A percentile compares a stretch with the other conserved stretches of the same genome.
phyloP scores from a whole-genome alignment of 2,329 filamentous ascomycete species.

The Aureobasidium sp. region DNA sequence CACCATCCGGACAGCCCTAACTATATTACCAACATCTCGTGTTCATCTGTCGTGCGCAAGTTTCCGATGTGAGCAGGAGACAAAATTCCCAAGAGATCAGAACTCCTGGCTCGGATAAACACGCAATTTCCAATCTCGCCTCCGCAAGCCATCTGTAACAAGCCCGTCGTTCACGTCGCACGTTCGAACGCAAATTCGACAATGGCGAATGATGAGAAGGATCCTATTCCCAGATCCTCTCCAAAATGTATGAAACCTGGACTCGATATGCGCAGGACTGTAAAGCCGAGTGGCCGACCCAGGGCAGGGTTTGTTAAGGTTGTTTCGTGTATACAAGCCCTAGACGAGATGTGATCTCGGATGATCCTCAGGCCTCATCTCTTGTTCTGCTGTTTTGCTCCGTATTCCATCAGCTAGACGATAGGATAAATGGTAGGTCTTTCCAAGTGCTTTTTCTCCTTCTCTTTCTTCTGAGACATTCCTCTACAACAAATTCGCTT shows the following conservation, averaged over 20 bases:
- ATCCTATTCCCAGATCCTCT: no score
- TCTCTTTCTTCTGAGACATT: background rate
- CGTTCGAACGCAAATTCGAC: background rate
- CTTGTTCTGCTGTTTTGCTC: background rate
- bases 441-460: background rate
- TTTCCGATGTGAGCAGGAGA: background rate
- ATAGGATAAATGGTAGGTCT: background rate
- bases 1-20: background rate
- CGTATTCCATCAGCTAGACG: background rate
- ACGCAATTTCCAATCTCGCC: background rate
- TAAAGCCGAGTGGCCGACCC: background rate
- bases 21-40: background rate
- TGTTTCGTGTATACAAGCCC: conserved; percentile 9
- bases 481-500: background rate
- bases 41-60: background rate
- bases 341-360: background rate
- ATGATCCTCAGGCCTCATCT: background rate
- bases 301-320: background rate
- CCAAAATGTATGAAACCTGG: background rate
- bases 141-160: background rate
- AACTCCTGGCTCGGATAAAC: background rate
- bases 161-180: background rate
- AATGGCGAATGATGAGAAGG: background rate
- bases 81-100: background rate
- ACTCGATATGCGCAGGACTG: background rate